Base-by-base conservation (phyloP, 2,329 filamentous ascomycete species). In the Apiospora saccharicola region DNA sequence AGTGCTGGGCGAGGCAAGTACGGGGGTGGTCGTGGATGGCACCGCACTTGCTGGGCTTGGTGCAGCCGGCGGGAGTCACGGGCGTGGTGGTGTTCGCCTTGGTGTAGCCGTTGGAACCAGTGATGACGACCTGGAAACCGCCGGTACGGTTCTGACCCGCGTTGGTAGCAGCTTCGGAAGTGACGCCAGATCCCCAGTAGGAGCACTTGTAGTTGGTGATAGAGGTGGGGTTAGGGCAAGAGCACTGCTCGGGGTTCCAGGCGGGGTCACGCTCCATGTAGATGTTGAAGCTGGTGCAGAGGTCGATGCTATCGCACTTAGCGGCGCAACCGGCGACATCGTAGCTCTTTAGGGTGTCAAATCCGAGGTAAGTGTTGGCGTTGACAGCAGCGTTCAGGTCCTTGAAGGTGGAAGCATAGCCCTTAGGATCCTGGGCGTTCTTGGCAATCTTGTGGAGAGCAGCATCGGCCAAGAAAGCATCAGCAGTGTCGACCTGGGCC, bases 161-260 rank as follows among this genome's bases (percentile, higher is more conserved):
- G 71, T 76, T 76, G 69, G 69, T 71, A 64, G 75, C 76, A 8
- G 74, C 73, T 19, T 67, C 73, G 46, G 77, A 75, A 34, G 78
- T 75, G 71, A 83, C 79, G 67, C 72, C 75, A 71, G 80, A 80
- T 49, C 81, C 80, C 79, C 79, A 83, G 44, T 83, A 78, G 10
- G 81, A 80, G 77, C 82, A 83, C 76, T 82, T 82, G 79, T 80
- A 82, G 77, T 79, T 81, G 72, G 81, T 82, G 71, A 81, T 80
- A 19, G 80, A 79, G 14, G 78, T 71, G 47, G 81, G 81, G 75
- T 81, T 80, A 16, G 81, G 79, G 78, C 82, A 83, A 75, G 79
- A 71, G 70, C 72, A 73, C 70, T 75, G 70, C 75, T 75, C 69
- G 14, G 72, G 74, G 77, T 78, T 71, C 71, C 76, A 49, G 69